Conservation (phyloP, 331 rosid genomes). For the Malus hybrid region DNA sequence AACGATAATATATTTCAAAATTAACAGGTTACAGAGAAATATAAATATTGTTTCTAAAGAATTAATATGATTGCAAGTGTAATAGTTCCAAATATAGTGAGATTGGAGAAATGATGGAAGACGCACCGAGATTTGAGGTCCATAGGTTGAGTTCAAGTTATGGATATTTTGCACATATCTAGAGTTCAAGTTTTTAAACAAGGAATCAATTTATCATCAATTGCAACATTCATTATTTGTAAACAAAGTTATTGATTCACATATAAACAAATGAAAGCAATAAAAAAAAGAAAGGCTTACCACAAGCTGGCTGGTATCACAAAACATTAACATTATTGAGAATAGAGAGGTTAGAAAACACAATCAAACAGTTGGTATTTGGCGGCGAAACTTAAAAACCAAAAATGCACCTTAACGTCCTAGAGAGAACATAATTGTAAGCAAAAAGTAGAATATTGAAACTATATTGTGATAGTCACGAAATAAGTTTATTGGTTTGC, state of each 20-base stretch:
- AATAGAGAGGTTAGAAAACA: too few relatives aligned
- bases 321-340: too few relatives aligned
- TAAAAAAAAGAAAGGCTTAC: conserved; percentile 14
- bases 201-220: neutral
- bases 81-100: neutral
- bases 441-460: too few relatives aligned
- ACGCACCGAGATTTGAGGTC: conserved; percentile 52
- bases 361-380: too few relatives aligned
- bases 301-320: conserved; percentile 39
- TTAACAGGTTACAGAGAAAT: conserved; percentile 6
- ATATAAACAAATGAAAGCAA: too few relatives aligned
- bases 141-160: neutral
- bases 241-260: too few relatives aligned
- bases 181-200: conserved; percentile 12
- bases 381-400: too few relatives aligned
- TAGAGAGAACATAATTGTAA: too few relatives aligned
- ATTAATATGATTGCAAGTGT: neutral
- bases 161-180: conserved; percentile 57
- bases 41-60: neutral
- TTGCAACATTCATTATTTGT: too few relatives aligned
- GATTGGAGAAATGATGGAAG: conserved; percentile 22
- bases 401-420: too few relatives aligned
- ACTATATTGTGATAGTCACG: too few relatives aligned
- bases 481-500: too few relatives aligned
- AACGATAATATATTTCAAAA: neutral